Percentiles rank a stretch among this genome's conserved stretches.
Evolutionary conservation across 192 early-diverging fungal species (phyloP).

Genomic region (Gigaspora rosea): DNA sequence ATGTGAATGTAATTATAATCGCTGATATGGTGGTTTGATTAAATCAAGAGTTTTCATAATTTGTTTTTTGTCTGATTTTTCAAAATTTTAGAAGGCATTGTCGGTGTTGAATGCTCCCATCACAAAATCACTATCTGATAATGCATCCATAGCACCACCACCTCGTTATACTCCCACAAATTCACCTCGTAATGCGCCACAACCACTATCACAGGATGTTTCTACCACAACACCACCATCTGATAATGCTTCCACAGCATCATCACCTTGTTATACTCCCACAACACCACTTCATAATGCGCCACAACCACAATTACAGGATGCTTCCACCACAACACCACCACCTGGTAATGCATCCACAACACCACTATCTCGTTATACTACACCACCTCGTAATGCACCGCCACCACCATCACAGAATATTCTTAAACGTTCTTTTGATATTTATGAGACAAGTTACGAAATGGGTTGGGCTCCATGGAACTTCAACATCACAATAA

Average conservation of each 20-base stretch:
- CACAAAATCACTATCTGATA: too few relatives aligned
- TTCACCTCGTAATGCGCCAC: too few relatives aligned
- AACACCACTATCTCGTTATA: not conserved
- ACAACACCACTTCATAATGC: too few relatives aligned
- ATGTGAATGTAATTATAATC: constrained; percentile 18
- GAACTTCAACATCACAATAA: constrained; percentile 22
- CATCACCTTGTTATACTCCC: too few relatives aligned
- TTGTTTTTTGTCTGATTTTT: constrained; percentile 6
- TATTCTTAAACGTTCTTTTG: constrained; percentile 16
- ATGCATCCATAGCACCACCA: too few relatives aligned
- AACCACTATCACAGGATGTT: too few relatives aligned
- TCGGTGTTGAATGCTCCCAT: not conserved
- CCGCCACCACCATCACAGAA: not conserved
- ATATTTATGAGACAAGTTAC: constrained; percentile 12
- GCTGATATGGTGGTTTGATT: constrained; percentile 17
- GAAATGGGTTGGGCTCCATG: constrained; percentile 29
- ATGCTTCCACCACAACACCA: not conserved
- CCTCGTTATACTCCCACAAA: too few relatives aligned
- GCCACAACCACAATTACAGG: too few relatives aligned
- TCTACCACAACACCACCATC: too few relatives aligned
- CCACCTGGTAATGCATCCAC: not conserved
- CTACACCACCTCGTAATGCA: not conserved
- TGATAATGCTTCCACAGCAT: too few relatives aligned
- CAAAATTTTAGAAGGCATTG: constrained; percentile 13
- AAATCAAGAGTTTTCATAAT: constrained; percentile 1